These are phyloP conservation scores for Tolypocladium tundrense DNA, from an alignment of 2,329 filamentous ascomycete species.

Conservation along the genomic window DNA sequence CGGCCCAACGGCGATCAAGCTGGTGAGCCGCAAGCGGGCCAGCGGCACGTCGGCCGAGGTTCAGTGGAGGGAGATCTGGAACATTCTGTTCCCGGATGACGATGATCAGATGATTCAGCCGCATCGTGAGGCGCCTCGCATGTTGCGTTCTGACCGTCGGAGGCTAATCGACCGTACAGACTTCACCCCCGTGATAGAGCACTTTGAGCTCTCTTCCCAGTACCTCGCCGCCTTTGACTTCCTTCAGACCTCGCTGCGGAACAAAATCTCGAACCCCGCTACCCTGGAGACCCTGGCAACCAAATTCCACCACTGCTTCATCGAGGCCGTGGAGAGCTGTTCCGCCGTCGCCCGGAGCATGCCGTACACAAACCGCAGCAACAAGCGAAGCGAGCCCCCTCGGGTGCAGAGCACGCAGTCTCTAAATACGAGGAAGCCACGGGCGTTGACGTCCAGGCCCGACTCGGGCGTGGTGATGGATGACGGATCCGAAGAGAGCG, in stretches of 20 bases:
- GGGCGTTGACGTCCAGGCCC: slow-evolving; percentile 18
- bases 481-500: slow-evolving; percentile 27
- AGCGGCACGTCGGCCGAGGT: slow-evolving; percentile 26
- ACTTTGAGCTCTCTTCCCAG: slow-evolving; percentile 25
- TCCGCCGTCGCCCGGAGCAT: slow-evolving; percentile 22
- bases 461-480: slow-evolving; percentile 29
- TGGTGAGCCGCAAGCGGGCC: slow-evolving; percentile 27
- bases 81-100: slow-evolving; percentile 30
- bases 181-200: slow-evolving; percentile 29
- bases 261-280: slow-evolving; percentile 26
- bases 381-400: slow-evolving; percentile 24
- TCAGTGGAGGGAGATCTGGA: slow-evolving; percentile 31
- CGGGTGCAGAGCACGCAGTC: slow-evolving; percentile 10
- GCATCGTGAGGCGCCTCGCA: slow-evolving; percentile 12
- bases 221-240: slow-evolving; percentile 23
- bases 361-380: slow-evolving; percentile 30
- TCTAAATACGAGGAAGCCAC: slow-evolving; percentile 12
- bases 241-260: slow-evolving; percentile 21
- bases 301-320: slow-evolving; percentile 29
- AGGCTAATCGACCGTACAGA: slow-evolving; percentile 11
- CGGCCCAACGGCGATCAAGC: slow-evolving; percentile 27
- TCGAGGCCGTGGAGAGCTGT: slow-evolving; percentile 27
- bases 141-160: too few relatives aligned
- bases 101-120: slow-evolving; percentile 20
- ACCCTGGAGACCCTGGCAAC: slow-evolving; percentile 27